These are phyloP conservation scores for Acanthamoeba castellanii DNA, from an alignment of 208 protist species.

Conservation along the genomic window DNA sequence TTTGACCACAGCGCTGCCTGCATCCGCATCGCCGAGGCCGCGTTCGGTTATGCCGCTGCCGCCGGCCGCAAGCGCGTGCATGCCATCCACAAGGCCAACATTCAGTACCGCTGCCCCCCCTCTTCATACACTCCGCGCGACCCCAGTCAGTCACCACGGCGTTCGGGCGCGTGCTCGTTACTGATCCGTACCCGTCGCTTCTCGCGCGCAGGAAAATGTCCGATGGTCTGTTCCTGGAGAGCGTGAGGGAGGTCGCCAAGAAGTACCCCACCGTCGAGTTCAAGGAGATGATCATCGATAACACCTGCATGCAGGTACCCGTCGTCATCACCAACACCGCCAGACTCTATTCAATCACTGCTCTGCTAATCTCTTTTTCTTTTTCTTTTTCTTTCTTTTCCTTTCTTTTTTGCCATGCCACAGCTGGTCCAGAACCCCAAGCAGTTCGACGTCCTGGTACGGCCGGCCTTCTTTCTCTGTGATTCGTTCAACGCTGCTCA, in stretches of 20 bases:
- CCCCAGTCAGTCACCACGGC: background rate
- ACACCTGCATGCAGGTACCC: constrained; percentile 84
- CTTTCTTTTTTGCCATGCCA: background rate
- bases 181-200: too few relatives aligned
- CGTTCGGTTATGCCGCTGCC: constrained; percentile 89
- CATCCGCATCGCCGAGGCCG: constrained; percentile 86
- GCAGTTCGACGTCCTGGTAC: constrained; percentile 33
- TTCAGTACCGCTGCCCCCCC: constrained; percentile 73
- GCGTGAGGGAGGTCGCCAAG: constrained; percentile 84
- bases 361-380: too few relatives aligned
- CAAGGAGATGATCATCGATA: constrained; percentile 86
- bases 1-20: constrained; percentile 89
- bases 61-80: constrained; percentile 78
- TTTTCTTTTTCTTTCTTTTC: background rate
- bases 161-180: background rate
- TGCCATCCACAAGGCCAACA: constrained; percentile 82
- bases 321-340: too few relatives aligned
- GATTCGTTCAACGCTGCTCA: too few relatives aligned
- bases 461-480: too few relatives aligned
- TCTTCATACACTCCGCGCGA: background rate
- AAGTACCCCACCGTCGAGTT: constrained; percentile 86
- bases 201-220: constrained; percentile 72
- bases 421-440: constrained; percentile 11
- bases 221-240: constrained; percentile 88
- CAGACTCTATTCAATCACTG: too few relatives aligned